These are phyloP conservation scores for Zea luxurians DNA, from an alignment of 176 grass and related monocot species.

Conservation along the genomic window DNA sequence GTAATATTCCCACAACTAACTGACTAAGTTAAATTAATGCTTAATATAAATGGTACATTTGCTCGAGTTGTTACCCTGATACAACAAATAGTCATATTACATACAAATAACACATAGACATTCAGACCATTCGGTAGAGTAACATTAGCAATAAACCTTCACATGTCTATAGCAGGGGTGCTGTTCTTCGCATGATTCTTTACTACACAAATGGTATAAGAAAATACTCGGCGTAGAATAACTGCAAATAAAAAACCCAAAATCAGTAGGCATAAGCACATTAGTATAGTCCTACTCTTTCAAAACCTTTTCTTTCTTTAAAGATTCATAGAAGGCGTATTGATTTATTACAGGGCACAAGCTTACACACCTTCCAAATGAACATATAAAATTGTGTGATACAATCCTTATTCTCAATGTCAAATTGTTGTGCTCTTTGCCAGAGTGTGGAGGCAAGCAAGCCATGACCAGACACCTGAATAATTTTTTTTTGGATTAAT, in stretches of 20 bases:
- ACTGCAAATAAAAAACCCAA: constrained; percentile 43
- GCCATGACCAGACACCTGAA: constrained; percentile 66
- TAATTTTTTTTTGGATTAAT: not conserved
- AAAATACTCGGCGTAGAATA: constrained; percentile 83
- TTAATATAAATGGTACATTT: not conserved
- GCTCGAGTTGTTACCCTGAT: not conserved
- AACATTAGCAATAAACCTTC: not conserved
- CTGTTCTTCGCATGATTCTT: constrained; percentile 7
- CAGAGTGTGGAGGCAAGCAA: constrained; percentile 58
- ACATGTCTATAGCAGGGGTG: not conserved
- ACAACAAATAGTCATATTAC: not conserved
- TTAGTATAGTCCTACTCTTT: not conserved
- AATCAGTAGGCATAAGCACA: constrained; percentile 7
- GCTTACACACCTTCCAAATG: constrained; percentile 73
- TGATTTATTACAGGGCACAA: constrained; percentile 5
- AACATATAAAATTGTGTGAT: constrained; percentile 89
- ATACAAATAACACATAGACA: not conserved
- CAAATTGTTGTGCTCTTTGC: constrained; percentile 38
- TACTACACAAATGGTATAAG: constrained; percentile 74
- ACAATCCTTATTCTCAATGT: constrained; percentile 43
- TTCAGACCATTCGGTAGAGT: not conserved
- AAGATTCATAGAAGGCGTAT: not conserved
- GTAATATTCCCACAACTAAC: not conserved
- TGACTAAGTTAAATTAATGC: not conserved
- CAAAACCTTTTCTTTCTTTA: not conserved